phyloP scores from a whole-genome alignment of 2,329 filamentous ascomycete species.

The Fulvia fulva region DNA sequence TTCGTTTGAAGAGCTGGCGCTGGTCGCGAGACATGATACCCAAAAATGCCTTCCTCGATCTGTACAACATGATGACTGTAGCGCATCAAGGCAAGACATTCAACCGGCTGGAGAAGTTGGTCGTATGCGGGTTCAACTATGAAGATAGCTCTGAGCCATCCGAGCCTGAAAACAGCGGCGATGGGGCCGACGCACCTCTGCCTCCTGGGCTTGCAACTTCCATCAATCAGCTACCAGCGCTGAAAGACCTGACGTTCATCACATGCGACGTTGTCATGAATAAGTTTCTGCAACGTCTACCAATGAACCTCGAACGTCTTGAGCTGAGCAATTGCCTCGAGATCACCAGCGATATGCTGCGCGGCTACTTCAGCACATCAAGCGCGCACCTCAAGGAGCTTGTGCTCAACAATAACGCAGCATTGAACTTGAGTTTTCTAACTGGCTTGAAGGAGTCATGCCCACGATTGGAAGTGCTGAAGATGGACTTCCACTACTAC shows the following conservation, averaged over 20 bases:
- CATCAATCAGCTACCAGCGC: constrained; percentile 55
- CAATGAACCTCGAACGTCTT: constrained; percentile 61
- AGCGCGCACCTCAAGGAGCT: constrained; percentile 66
- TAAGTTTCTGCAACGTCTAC: constrained; percentile 64
- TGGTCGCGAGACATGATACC: constrained; percentile 47
- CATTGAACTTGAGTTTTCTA: constrained; percentile 71
- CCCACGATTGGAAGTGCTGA: constrained; percentile 65
- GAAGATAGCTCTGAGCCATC: constrained; percentile 28
- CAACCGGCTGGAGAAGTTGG: constrained; percentile 51
- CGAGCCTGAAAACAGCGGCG: constrained; percentile 35
- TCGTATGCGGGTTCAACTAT: constrained; percentile 47
- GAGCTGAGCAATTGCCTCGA: constrained; percentile 77
- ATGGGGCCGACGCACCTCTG: neutral
- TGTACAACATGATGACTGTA: constrained; percentile 32
- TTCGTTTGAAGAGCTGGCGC: constrained; percentile 49
- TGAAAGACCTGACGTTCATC: constrained; percentile 68
- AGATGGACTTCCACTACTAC: constrained; percentile 76
- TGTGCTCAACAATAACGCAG: constrained; percentile 72
- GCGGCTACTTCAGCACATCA: constrained; percentile 61
- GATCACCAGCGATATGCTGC: constrained; percentile 63
- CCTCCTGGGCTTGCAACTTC: constrained; percentile 41
- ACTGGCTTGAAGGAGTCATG: constrained; percentile 62
- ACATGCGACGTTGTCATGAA: constrained; percentile 69
- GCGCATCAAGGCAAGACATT: constrained; percentile 47
- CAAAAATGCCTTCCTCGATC: constrained; percentile 12